Conservation (phyloP, 495 filamentous ascomycete genomes). For the Copromyces sp. region DNA sequence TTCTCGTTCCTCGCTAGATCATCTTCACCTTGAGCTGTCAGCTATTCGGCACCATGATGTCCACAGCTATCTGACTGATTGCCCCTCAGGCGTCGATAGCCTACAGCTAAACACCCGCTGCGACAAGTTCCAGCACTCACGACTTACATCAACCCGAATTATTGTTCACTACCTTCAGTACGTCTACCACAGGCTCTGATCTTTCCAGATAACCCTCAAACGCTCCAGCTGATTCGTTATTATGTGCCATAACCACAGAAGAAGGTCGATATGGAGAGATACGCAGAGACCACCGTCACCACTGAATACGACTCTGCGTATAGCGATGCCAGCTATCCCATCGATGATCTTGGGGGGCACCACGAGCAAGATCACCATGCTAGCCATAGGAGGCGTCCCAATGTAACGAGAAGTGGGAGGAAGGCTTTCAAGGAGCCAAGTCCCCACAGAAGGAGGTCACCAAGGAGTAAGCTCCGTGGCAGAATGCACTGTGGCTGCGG, state of each 20-base stretch:
- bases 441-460: background rate
- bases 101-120: too few species aligned
- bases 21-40: background rate
- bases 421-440: background rate
- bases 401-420: background rate
- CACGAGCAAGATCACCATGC: background rate
- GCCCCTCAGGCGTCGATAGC: background rate
- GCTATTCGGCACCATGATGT: background rate
- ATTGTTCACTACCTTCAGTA: background rate
- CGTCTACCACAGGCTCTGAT: background rate
- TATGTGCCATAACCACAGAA: background rate
- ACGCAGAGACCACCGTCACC: background rate
- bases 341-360: background rate
- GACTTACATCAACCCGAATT: background rate
- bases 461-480: background rate
- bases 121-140: background rate
- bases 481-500: background rate
- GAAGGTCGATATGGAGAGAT: background rate
- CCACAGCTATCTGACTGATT: background rate
- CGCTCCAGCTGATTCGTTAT: background rate
- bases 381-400: background rate
- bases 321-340: background rate
- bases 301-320: background rate
- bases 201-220: background rate
- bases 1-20: background rate